Evolutionary conservation across 768 basidiomycete genomes (phyloP).

Genomic region (Inosperma sp.): DNA sequence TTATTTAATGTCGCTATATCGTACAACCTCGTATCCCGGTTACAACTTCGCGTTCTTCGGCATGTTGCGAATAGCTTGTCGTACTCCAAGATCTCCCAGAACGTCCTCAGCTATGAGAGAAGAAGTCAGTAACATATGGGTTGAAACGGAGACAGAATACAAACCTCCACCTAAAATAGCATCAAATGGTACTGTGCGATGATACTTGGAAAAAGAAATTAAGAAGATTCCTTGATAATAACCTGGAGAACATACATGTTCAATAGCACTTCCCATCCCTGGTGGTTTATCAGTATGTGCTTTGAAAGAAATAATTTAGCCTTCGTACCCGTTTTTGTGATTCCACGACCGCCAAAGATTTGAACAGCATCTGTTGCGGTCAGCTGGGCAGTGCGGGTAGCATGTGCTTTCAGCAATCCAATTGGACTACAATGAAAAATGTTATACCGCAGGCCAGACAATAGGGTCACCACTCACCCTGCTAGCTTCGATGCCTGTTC

Average conservation of each 20-base stretch:
- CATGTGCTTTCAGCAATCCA: slow-evolving; percentile 66
- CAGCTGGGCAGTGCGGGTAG: slow-evolving; percentile 55
- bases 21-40: slow-evolving; percentile 3
- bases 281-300: no score
- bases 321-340: slow-evolving; percentile 69
- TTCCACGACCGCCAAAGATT: slow-evolving; percentile 79
- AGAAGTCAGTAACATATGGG: neutral
- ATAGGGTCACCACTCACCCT: slow-evolving; percentile 55
- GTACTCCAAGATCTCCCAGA: slow-evolving; percentile 29
- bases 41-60: slow-evolving; percentile 65
- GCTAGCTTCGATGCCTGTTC: slow-evolving; percentile 31
- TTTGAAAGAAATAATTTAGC: neutral
- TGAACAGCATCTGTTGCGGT: slow-evolving; percentile 73
- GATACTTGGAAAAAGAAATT: slow-evolving; percentile 7
- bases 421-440: slow-evolving; percentile 50
- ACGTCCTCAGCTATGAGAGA: slow-evolving; percentile 27
- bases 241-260: slow-evolving; percentile 12
- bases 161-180: slow-evolving; percentile 12
- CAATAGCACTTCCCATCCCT: slow-evolving; percentile 13
- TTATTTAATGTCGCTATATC: neutral
- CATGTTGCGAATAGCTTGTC: slow-evolving; percentile 55
- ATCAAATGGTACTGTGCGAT: slow-evolving; percentile 12
- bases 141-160: neutral
- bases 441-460: no score
- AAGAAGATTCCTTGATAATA: neutral